A percentile compares a stretch with the other conserved stretches of the same genome.
phyloP scores from a whole-genome alignment of 73 alveolate genomes.

The Blepharisma japonicum region DNA sequence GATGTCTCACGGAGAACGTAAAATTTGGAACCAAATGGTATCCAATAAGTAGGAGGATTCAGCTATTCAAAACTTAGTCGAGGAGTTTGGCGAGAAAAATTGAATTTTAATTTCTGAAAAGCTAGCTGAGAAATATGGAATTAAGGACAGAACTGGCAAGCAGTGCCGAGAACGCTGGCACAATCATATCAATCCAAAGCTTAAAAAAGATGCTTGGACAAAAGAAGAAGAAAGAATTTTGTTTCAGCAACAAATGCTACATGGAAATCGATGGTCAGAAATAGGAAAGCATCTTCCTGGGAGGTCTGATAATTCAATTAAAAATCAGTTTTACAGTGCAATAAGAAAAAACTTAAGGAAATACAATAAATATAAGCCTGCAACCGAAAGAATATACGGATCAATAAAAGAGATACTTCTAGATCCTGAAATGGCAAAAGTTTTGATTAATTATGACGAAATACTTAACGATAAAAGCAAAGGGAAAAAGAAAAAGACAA shows the following conservation, averaged over 20 bases:
- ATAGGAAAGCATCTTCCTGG: slow-evolving; percentile 81
- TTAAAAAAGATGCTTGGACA: slow-evolving; percentile 67
- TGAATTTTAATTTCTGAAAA: slow-evolving; percentile 55
- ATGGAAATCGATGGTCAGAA: slow-evolving; percentile 87
- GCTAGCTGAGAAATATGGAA: slow-evolving; percentile 35
- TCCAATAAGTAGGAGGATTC: slow-evolving; percentile 43
- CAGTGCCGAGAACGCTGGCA: slow-evolving; percentile 87
- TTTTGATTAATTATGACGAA: no score
- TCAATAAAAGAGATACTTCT: no score
- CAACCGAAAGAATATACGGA: no score
- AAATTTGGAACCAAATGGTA: slow-evolving; percentile 30
- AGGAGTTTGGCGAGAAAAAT: slow-evolving; percentile 43
- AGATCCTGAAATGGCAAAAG: no score
- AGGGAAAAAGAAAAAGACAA: no score
- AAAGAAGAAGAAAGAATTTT: slow-evolving; percentile 76
- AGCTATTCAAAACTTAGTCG: slow-evolving; percentile 46
- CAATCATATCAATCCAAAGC: slow-evolving; percentile 79
- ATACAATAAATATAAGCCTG: no score
- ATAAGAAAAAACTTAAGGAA: slow-evolving; percentile 58
- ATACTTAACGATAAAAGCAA: no score
- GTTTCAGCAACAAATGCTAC: slow-evolving; percentile 64
- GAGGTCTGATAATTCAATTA: slow-evolving; percentile 77
- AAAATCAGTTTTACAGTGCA: slow-evolving; percentile 78
- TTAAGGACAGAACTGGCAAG: slow-evolving; percentile 69
- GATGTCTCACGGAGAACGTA: slow-evolving; percentile 5